Evolutionary conservation across 2,329 filamentous ascomycete genomes (phyloP), one percentile per base, ranked within the genome.

Genomic region (Talaromyces funiculosus): DNA sequence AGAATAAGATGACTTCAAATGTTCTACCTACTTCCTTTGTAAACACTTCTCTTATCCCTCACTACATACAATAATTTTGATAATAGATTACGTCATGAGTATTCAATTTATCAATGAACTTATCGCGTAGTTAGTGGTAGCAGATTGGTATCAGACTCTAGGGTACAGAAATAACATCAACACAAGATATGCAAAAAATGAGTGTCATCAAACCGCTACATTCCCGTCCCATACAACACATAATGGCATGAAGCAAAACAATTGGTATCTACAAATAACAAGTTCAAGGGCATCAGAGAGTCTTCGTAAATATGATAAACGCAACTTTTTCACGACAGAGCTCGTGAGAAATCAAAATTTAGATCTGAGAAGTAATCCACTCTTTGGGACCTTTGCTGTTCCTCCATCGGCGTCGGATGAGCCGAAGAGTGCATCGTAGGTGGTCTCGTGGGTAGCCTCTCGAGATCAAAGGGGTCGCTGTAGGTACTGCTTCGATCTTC

Each of bases 391-490:
- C 18, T 37, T 51, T 57, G 45, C 9, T 35, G 31, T 20, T 54
- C 60, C 33, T 33, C 31, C 47, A 47, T 49, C 6, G 54, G 55
- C 3, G 29, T 57, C 24, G 47, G 54, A 54, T 42, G 26, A 4
- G 31, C 29, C 29, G 45, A 51, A 20, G 55, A 57, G 54, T 61
- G 53, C 22, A 61, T 59, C 3, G 60, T 62, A n/a, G 59, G 60
- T 6, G 58, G 61, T 29, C 18, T 59, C 3, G 60, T 62, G 20
- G 59, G 60, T 6, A 57, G 61, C 24, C 18, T 64, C 57, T 75
- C 71, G 31, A 75, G 59, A 59, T 76, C 73, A 53, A 75, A 76
- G 0, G 73, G 69, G 38, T 76, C 68, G 59, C 71, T 73, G 35
- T 70, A 67, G 20, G 65, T 68, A 49, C 67, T 73, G 18, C 64